Evolutionary conservation across 768 basidiomycete species (phyloP).

Genomic region (Epithele typhae): DNA sequence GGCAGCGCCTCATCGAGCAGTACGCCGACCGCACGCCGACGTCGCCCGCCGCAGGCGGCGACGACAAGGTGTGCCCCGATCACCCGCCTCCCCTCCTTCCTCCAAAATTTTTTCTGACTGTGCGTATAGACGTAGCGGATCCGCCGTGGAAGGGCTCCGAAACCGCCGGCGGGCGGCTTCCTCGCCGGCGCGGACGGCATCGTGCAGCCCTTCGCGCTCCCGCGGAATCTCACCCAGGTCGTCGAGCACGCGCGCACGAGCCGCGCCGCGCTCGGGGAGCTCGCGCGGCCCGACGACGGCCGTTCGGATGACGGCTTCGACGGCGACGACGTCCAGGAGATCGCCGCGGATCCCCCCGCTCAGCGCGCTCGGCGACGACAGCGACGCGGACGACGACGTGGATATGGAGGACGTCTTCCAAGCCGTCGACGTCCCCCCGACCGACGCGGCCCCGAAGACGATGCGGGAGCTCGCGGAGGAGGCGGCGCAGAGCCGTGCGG

Average conservation of each 20-base stretch:
- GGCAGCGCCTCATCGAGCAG: conserved; percentile 76
- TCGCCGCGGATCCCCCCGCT: too few species aligned
- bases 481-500: conserved; percentile 15
- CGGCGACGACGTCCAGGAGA: not conserved
- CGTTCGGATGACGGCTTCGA: not conserved
- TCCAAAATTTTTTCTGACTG: not conserved
- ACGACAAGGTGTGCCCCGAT: conserved; percentile 8
- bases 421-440: conserved; percentile 6
- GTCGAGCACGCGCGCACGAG: conserved; percentile 11
- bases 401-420: conserved; percentile 14
- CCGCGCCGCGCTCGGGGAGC: conserved; percentile 8
- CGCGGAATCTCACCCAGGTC: conserved; percentile 43
- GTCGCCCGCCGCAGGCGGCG: not conserved
- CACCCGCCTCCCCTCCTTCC: not conserved
- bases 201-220: conserved; percentile 68
- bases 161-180: conserved; percentile 48
- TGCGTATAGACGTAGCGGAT: too few species aligned
- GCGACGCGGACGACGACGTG: conserved; percentile 28
- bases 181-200: conserved; percentile 67
- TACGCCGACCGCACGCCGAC: conserved; percentile 40
- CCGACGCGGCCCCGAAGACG: conserved; percentile 43
- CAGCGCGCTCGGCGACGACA: conserved; percentile 7
- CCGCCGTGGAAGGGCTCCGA: conserved; percentile 3
- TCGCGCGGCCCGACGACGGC: not conserved
- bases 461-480: conserved; percentile 64